Percentiles rank a stretch among this genome's conserved stretches.
These are phyloP conservation scores for Hyphopichia homilentoma DNA, from an alignment of 805 yeast species.

Conservation along the genomic window DNA sequence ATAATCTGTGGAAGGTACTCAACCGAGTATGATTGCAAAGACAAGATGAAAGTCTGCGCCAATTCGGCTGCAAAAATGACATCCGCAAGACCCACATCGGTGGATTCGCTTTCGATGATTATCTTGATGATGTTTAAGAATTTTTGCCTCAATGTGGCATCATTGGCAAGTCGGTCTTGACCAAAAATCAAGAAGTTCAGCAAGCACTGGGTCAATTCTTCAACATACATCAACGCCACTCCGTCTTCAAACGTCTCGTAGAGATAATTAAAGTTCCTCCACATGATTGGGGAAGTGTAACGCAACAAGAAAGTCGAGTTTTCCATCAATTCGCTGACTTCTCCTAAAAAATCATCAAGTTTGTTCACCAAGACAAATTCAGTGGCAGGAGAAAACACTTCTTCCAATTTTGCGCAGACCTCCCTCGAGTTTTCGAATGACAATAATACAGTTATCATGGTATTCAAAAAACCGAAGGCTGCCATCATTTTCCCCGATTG, in stretches of 20 bases:
- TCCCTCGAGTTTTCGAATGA: slow-evolving; percentile 79
- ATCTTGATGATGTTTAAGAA: slow-evolving; percentile 48
- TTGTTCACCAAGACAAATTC: slow-evolving; percentile 62
- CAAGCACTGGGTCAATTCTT: slow-evolving; percentile 70
- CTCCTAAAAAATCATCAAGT: slow-evolving; percentile 71
- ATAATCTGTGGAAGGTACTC: slow-evolving; percentile 46
- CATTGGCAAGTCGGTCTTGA: slow-evolving; percentile 35
- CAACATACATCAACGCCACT: slow-evolving; percentile 62
- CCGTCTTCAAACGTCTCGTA: slow-evolving; percentile 21
- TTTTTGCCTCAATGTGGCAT: slow-evolving; percentile 45
- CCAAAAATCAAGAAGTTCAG: slow-evolving; percentile 65
- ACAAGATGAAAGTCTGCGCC: slow-evolving; percentile 59
- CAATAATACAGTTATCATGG: slow-evolving; percentile 75
- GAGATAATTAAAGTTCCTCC: slow-evolving; percentile 63
- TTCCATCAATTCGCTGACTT: slow-evolving; percentile 66
- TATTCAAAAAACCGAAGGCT: slow-evolving; percentile 75
- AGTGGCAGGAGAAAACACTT: slow-evolving; percentile 65
- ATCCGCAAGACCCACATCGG: slow-evolving; percentile 49
- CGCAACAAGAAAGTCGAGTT: slow-evolving; percentile 39
- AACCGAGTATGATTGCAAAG: slow-evolving; percentile 47
- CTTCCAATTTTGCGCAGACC: slow-evolving; percentile 61
- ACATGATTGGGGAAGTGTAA: slow-evolving; percentile 57
- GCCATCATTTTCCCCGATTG: slow-evolving; percentile 73
- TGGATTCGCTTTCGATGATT: slow-evolving; percentile 45
- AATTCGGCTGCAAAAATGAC: slow-evolving; percentile 56